Percentiles rank a stretch among this genome's conserved stretches.
phyloP scores from a whole-genome alignment of 2,329 filamentous ascomycete species.

The Sarocladium oryzae region DNA sequence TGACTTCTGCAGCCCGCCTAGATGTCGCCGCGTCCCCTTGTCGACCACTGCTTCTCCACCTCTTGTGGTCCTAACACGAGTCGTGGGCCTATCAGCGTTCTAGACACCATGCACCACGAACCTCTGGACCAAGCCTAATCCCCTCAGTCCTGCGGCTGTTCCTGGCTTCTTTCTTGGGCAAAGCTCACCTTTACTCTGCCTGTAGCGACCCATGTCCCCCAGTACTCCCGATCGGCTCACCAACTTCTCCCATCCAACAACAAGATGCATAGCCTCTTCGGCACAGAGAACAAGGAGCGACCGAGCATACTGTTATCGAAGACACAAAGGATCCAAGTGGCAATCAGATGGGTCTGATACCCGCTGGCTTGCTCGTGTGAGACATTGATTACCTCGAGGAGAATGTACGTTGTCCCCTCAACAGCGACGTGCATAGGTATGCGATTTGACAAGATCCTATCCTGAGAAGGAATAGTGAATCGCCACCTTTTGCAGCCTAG shows the following conservation, averaged over 20 bases:
- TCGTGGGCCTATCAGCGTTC: slow-evolving; percentile 5
- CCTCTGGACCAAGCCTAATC: slow-evolving; percentile 1
- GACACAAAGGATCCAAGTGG: background rate
- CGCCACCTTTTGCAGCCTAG: background rate
- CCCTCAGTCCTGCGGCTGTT: background rate
- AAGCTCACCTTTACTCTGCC: background rate
- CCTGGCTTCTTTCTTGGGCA: slow-evolving; percentile 6
- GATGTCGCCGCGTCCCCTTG: background rate
- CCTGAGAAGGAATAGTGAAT: background rate
- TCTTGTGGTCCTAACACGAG: background rate
- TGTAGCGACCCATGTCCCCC: background rate
- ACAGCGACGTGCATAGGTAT: background rate
- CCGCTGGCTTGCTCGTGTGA: background rate
- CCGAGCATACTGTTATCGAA: background rate
- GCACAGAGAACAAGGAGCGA: background rate
- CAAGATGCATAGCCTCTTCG: background rate
- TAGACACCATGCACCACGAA: background rate
- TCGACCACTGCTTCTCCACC: background rate
- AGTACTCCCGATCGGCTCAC: background rate
- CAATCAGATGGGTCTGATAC: background rate
- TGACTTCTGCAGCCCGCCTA: background rate
- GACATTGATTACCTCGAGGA: background rate
- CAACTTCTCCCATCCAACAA: background rate
- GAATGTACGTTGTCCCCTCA: slow-evolving; percentile 3
- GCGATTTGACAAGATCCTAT: background rate